Evolutionary conservation across 2,329 filamentous ascomycete species (phyloP).

Genomic region (Erysiphe pulchra): DNA sequence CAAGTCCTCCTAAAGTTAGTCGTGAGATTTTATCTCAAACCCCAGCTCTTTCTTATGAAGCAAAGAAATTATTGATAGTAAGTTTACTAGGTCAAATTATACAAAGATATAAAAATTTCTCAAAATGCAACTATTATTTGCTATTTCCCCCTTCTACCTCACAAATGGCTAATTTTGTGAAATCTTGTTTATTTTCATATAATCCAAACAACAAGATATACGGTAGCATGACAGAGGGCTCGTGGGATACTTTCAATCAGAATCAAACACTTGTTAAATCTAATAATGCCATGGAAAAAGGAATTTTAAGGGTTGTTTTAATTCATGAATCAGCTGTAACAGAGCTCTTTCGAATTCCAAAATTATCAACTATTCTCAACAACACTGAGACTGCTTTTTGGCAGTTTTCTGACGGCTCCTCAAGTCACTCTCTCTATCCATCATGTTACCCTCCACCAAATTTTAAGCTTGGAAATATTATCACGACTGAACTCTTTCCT

Average conservation of each 20-base stretch:
- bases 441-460: constrained; percentile 2
- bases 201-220: constrained; percentile 19
- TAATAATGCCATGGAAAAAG: constrained; percentile 1
- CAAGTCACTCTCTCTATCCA: constrained; percentile 11
- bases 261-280: neutral
- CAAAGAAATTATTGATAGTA: constrained; percentile 3
- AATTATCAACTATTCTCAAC: constrained; percentile 2
- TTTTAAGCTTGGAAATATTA: constrained; percentile 13
- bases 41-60: constrained; percentile 3
- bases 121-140: constrained; percentile 19
- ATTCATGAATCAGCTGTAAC: constrained; percentile 9
- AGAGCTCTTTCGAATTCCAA: constrained; percentile 6
- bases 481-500: constrained; percentile 19
- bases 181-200: constrained; percentile 19
- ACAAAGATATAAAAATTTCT: constrained; percentile 1
- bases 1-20: neutral
- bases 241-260: constrained; percentile 21
- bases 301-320: constrained; percentile 5
- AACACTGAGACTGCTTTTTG: constrained; percentile 5
- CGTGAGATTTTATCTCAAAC: constrained; percentile 1
- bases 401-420: constrained; percentile 8
- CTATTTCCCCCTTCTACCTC: constrained; percentile 19
- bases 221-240: constrained; percentile 17
- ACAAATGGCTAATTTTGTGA: constrained; percentile 16
- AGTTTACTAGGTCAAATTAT: constrained; percentile 3